Base-by-base conservation (phyloP, 768 basidiomycete genomes). In the Rhodotorula toruloides region DNA sequence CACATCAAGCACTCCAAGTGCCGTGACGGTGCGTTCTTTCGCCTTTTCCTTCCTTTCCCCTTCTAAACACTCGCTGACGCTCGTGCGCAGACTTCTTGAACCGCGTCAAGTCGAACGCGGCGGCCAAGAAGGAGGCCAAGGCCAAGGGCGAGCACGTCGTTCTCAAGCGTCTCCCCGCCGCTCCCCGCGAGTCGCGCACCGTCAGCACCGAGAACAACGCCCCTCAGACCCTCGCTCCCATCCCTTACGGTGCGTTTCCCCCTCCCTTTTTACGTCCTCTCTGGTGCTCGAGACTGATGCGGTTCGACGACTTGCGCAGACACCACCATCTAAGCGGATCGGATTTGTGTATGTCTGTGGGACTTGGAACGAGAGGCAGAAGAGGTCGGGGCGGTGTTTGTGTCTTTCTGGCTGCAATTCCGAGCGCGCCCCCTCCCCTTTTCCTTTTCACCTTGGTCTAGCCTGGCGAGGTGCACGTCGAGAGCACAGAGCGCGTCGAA, bases 1-100 rank as follows among this genome's bases (percentile, higher is more conserved):
- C 94, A 98, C 82, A 81, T 76, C 69, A 85, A 81, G 76, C 94
- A 97, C 85, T 97, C 93, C 75, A 91, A 90, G 81, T 97, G 94
- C 80, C 86, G 94, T 76, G 87, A 93, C 47, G 71, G 71, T 69
- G 48, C 46, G 64, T 49, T n/a, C 17, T 9, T 7, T 16, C 39
- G 31, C 32, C 2, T 40, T 49, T 17, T 36, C 46, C 17, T 32
- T 10, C 16, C n/a, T 6, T 21, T 27, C 0, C 29, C 5, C 27
- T 19, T 57, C 36, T 5, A 14, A n/a, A 3, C 44, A 10, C n/a
- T 39, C 14, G 2, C 29, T 16, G 16, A 46, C 32, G 0, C 57
- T 47, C 32, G 27, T 17, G 14, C 14, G 10, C 52, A 81, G 94
- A 97, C 80, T 99, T 99, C 82, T 82, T 96, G 78, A 89, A 91